Evolutionary conservation across 768 basidiomycete genomes (phyloP).

Genomic region (Collybia sordida): DNA sequence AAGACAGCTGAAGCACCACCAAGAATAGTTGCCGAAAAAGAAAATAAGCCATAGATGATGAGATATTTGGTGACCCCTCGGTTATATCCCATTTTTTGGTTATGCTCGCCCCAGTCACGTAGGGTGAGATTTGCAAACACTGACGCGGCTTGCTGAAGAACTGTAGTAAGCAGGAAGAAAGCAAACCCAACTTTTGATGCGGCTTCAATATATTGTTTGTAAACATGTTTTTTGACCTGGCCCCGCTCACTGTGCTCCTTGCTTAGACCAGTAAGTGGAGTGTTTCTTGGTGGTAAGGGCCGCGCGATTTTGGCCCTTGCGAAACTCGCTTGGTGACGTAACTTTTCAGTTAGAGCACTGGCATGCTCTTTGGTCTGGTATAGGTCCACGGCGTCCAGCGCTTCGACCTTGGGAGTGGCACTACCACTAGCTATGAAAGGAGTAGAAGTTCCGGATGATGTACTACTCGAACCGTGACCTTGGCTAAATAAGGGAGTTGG

Average conservation of each 20-base stretch:
- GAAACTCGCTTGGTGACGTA: conserved; percentile 57
- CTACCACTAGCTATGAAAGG: conserved; percentile 42
- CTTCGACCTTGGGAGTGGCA: conserved; percentile 26
- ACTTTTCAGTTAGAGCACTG: conserved; percentile 51
- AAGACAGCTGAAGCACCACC: conserved; percentile 58
- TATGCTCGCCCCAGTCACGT: conserved; percentile 83
- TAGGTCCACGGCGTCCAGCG: conserved; percentile 18
- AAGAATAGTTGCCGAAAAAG: conserved; percentile 53
- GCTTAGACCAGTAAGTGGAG: conserved; percentile 45
- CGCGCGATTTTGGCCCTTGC: conserved; percentile 50
- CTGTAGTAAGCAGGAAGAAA: conserved; percentile 56
- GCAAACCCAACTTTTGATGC: conserved; percentile 74
- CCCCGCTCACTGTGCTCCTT: conserved; percentile 82
- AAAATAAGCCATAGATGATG: conserved; percentile 66
- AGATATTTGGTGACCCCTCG: conserved; percentile 59
- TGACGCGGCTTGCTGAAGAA: conserved; percentile 56
- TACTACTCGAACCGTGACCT: conserved; percentile 42
- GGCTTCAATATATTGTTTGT: conserved; percentile 74
- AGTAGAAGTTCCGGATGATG: conserved; percentile 50
- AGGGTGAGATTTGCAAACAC: conserved; percentile 66
- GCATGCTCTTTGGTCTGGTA: conserved; percentile 23
- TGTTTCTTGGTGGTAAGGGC: conserved; percentile 34
- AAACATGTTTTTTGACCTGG: conserved; percentile 75
- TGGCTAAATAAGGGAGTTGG: conserved; percentile 13
- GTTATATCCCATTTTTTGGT: conserved; percentile 58